These are phyloP conservation scores for Protomyces pachydermus DNA, from an alignment of 1,139 yeast genomes.

Conservation along the genomic window DNA sequence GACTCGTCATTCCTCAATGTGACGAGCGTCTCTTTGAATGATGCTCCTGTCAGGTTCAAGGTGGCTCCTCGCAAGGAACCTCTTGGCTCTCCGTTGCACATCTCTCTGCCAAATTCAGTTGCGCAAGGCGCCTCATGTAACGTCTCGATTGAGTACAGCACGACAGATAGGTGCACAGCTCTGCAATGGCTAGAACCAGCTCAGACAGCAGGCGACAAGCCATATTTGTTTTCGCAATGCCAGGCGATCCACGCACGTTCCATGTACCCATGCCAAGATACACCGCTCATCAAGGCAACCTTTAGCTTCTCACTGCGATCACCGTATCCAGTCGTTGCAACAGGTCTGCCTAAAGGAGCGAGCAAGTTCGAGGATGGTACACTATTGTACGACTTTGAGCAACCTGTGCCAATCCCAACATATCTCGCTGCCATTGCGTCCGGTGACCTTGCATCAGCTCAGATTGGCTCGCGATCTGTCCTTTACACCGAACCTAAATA, in stretches of 20 bases:
- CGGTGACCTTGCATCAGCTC: constrained; percentile 65
- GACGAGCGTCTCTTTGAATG: constrained; percentile 48
- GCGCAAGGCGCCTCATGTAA: constrained; percentile 34
- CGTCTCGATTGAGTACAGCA: constrained; percentile 52
- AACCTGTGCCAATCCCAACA: constrained; percentile 79
- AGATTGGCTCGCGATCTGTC: constrained; percentile 80
- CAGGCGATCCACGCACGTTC: constrained; percentile 90
- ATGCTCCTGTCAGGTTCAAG: constrained; percentile 38
- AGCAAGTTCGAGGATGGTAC: constrained; percentile 32
- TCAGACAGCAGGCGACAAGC: constrained; percentile 71
- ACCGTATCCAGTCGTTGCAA: constrained; percentile 29
- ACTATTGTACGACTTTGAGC: constrained; percentile 49
- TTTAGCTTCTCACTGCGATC: constrained; percentile 60
- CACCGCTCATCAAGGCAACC: constrained; percentile 74
- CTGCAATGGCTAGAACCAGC: constrained; percentile 75
- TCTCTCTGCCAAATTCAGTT: constrained; percentile 35
- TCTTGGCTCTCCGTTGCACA: constrained; percentile 59
- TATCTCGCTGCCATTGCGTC: constrained; percentile 81
- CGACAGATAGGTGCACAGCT: constrained; percentile 76
- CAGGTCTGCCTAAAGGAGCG: constrained; percentile 33
- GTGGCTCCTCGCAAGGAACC: constrained; percentile 54
- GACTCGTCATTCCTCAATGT: constrained; percentile 67
- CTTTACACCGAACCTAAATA: constrained; percentile 74
- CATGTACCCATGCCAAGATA: constrained; percentile 84
- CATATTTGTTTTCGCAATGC: constrained; percentile 82